Percentiles rank a stretch among this genome's conserved stretches.
phyloP scores from a whole-genome alignment of 345 rosid genomes.

The Acer yangbiense region DNA sequence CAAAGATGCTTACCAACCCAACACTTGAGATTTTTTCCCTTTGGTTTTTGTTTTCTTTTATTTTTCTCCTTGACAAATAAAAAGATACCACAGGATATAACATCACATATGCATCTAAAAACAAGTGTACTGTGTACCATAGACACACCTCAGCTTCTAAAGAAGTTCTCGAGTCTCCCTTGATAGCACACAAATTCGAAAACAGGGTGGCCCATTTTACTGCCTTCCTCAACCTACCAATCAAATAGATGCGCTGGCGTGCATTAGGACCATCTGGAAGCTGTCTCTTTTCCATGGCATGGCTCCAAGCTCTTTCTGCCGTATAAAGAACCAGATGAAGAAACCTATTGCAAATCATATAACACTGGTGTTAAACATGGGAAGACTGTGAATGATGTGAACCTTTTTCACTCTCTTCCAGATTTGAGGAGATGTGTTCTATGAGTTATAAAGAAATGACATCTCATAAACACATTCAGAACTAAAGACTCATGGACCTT shows the following conservation, averaged over 20 bases:
- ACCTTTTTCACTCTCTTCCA: slow-evolving; percentile 7
- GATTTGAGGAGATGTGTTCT: neutral
- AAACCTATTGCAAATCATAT: slow-evolving; percentile 56
- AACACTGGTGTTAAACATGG: slow-evolving; percentile 15
- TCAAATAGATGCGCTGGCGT: slow-evolving; percentile 77
- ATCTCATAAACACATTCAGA: neutral
- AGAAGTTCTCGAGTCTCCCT: slow-evolving; percentile 90
- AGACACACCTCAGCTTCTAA: slow-evolving; percentile 87
- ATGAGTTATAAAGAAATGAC: neutral
- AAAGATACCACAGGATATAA: no score
- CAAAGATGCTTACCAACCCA: neutral
- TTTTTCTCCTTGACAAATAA: neutral
- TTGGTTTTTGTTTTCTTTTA: neutral
- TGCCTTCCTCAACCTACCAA: slow-evolving; percentile 94
- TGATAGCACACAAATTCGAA: slow-evolving; percentile 70
- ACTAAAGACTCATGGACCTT: neutral
- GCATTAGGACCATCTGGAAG: slow-evolving; percentile 94
- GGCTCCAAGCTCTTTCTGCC: slow-evolving; percentile 99
- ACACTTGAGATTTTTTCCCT: neutral
- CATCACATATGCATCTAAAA: slow-evolving; percentile 3
- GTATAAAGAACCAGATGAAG: slow-evolving; percentile 87
- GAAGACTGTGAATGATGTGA: neutral
- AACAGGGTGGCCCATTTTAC: slow-evolving; percentile 91
- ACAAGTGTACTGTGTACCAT: slow-evolving; percentile 22
- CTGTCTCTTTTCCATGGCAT: slow-evolving; percentile 99